phyloP scores from a whole-genome alignment of 768 basidiomycete species.

The Naganishia onofrii region DNA sequence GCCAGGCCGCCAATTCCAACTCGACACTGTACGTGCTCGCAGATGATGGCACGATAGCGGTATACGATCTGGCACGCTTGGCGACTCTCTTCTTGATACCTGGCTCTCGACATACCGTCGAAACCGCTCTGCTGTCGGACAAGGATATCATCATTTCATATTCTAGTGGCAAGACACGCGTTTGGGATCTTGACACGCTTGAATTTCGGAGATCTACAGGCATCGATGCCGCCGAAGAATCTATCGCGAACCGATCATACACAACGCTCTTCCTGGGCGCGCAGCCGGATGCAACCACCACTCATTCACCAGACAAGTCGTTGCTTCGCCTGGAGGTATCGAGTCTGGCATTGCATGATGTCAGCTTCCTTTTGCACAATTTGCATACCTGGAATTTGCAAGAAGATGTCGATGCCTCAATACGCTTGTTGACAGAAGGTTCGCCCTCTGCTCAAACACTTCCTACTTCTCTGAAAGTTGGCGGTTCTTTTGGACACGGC shows the following conservation, averaged over 20 bases:
- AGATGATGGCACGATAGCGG: constrained; percentile 51
- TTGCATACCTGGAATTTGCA: constrained; percentile 10
- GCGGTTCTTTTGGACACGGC: neutral
- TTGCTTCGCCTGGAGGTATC: neutral
- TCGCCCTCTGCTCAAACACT: neutral
- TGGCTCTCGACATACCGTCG: constrained; percentile 6
- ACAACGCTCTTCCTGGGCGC: neutral
- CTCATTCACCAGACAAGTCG: neutral
- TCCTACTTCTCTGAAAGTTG: neutral
- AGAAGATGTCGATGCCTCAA: constrained; percentile 8
- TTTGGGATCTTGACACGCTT: constrained; percentile 79
- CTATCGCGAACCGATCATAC: constrained; percentile 54
- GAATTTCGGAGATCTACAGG: constrained; percentile 84
- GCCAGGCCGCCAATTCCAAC: constrained; percentile 63
- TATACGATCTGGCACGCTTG: constrained; percentile 29
- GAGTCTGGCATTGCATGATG: neutral
- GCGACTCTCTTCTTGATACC: constrained; percentile 16
- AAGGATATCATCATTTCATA: constrained; percentile 62
- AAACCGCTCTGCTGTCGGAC: constrained; percentile 5
- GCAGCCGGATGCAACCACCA: neutral
- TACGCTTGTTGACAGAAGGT: constrained; percentile 4
- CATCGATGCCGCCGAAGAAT: constrained; percentile 70
- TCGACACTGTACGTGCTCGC: neutral
- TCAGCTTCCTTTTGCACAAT: constrained; percentile 8
- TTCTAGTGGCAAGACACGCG: constrained; percentile 67